phyloP scores from a whole-genome alignment of 2,329 filamentous ascomycete genomes.

The Colletotrichum paranaense region DNA sequence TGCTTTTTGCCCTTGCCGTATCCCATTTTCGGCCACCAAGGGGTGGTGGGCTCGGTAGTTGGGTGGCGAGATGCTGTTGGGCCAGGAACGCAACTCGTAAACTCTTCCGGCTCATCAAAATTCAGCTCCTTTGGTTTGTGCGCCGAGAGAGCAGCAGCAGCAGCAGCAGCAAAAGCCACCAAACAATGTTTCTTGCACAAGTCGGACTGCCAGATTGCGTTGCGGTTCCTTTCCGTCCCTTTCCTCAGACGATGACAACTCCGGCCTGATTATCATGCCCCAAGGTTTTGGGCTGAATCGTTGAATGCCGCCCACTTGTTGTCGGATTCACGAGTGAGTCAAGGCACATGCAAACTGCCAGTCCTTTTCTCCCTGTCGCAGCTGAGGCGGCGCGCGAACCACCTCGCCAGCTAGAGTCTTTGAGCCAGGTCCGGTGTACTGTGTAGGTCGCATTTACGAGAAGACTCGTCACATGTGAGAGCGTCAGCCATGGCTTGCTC shows the following conservation, averaged over 20 bases:
- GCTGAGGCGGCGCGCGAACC: conserved; percentile 1
- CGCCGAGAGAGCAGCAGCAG: neutral
- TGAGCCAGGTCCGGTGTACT: neutral
- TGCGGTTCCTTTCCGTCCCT: conserved; percentile 1
- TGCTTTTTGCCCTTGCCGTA: neutral
- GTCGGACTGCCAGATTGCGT: neutral
- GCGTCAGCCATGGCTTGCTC: conserved; percentile 20
- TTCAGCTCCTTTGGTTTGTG: neutral
- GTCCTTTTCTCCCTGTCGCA: neutral
- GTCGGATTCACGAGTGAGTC: conserved; percentile 24
- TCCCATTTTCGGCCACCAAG: neutral
- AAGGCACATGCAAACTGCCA: conserved; percentile 25
- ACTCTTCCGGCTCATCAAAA: neutral
- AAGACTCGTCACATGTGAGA: conserved; percentile 28
- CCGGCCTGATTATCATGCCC: neutral
- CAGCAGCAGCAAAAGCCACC: neutral
- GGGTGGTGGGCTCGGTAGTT: conserved; percentile 30
- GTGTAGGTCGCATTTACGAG: conserved; percentile 20
- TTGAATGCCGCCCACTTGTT: conserved; percentile 13
- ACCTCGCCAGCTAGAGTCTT: conserved; percentile 8
- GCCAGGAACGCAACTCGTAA: conserved; percentile 24
- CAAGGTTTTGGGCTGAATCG: conserved; percentile 21
- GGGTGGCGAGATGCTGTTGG: conserved; percentile 30
- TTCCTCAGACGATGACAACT: neutral
- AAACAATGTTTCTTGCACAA: neutral